Conservation (phyloP, 192 early-diverging fungal species). For the Phycomyces blakesleeanus region DNA sequence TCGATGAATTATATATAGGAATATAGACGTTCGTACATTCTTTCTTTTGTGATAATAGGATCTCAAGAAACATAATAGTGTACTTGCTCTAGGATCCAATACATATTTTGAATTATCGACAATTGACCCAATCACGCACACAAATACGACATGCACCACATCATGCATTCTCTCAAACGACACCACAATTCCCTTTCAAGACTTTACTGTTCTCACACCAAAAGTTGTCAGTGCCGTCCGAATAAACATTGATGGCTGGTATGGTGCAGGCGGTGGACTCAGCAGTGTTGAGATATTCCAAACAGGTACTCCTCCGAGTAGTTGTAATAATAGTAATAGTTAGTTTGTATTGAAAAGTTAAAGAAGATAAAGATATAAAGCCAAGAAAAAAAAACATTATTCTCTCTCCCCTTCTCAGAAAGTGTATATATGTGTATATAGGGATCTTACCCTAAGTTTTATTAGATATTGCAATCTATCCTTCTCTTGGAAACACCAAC, state of each 20-base stretch:
- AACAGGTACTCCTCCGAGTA: too few relatives aligned
- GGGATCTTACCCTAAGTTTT: neutral
- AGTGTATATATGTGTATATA: neutral
- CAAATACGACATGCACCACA: conserved; percentile 35
- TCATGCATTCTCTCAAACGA: conserved; percentile 33
- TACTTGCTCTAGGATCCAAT: conserved; percentile 56
- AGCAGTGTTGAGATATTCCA: conserved; percentile 27
- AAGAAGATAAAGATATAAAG: too few relatives aligned
- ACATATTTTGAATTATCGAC: conserved; percentile 58
- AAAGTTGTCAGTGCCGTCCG: conserved; percentile 46
- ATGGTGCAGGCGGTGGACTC: conserved; percentile 28
- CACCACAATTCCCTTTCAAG: conserved; percentile 28
- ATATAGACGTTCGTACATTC: conserved; percentile 3
- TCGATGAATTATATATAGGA: too few relatives aligned
- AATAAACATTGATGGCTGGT: conserved; percentile 43
- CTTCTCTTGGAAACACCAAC: neutral
- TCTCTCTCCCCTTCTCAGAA: too few relatives aligned
- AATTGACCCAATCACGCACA: conserved; percentile 50
- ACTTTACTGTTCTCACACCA: conserved; percentile 40
- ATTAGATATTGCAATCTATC: conserved; percentile 19
- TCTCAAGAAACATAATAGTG: conserved; percentile 18
- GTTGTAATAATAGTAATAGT: conserved; percentile 4
- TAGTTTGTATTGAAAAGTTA: too few relatives aligned
- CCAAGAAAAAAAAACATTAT: too few relatives aligned
- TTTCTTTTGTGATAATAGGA: neutral